Evolutionary conservation across 2,329 filamentous ascomycete genomes (phyloP).

Genomic region (Talaromyces albobiverticillius): DNA sequence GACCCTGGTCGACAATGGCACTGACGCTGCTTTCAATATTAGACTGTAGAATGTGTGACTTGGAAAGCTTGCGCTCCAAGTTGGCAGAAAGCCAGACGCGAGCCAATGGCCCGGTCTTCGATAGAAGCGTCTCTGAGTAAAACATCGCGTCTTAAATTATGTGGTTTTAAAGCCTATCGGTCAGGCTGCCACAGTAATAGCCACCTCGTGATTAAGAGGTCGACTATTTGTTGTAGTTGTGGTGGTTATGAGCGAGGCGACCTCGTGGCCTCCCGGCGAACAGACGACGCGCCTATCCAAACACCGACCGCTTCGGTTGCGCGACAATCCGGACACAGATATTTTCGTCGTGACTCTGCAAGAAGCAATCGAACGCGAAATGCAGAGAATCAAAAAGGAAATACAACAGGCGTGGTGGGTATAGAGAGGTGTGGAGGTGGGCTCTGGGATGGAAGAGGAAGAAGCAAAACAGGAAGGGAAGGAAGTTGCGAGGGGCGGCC

Average conservation of each 20-base stretch:
- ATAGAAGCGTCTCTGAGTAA: slow-evolving; percentile 92
- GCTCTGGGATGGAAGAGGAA: slow-evolving; percentile 10
- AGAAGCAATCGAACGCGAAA: not conserved
- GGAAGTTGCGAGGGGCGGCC: slow-evolving; percentile 15
- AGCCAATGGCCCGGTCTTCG: slow-evolving; percentile 94
- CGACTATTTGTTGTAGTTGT: slow-evolving; percentile 13
- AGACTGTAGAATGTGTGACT: slow-evolving; percentile 90
- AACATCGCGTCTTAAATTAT: slow-evolving; percentile 64
- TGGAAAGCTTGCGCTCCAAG: slow-evolving; percentile 95
- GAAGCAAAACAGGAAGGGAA: slow-evolving; percentile 11
- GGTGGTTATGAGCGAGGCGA: slow-evolving; percentile 4
- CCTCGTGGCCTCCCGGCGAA: not conserved
- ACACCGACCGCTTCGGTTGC: slow-evolving; percentile 10
- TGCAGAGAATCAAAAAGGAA: not conserved
- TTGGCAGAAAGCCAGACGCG: slow-evolving; percentile 98
- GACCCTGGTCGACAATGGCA: slow-evolving; percentile 87
- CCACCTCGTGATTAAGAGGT: not conserved
- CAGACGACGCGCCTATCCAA: slow-evolving; percentile 17
- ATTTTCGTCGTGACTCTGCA: not conserved
- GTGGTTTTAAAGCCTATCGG: slow-evolving; percentile 27
- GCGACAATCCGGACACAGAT: slow-evolving; percentile 7
- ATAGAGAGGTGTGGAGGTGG: not conserved
- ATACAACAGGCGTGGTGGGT: not conserved
- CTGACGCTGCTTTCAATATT: slow-evolving; percentile 94
- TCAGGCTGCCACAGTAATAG: slow-evolving; percentile 23